Evolutionary conservation across 495 filamentous ascomycete genomes (phyloP).

Genomic region (Rusavskia elegans): DNA sequence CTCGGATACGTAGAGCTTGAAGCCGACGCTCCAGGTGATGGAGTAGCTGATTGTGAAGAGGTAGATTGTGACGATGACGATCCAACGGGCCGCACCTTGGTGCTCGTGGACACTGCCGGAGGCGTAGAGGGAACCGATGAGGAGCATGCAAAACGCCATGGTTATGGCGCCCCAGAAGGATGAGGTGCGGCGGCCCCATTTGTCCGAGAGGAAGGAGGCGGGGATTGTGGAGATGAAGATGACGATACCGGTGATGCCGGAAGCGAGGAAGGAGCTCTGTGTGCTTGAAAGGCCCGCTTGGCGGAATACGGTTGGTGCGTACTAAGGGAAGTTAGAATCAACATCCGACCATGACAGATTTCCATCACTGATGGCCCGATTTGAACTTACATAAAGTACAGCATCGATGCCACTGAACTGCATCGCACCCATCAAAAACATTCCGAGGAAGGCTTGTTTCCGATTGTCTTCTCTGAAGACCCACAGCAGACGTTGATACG

Average conservation of each 20-base stretch:
- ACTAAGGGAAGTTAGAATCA: constrained; percentile 15
- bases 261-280: constrained; percentile 36
- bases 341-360: too few relatives aligned
- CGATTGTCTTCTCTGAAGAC: constrained; percentile 30
- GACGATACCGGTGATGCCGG: constrained; percentile 38
- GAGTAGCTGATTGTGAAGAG: constrained; percentile 25
- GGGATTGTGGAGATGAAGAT: constrained; percentile 38
- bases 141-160: constrained; percentile 28
- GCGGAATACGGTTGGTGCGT: constrained; percentile 35
- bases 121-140: constrained; percentile 37
- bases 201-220: constrained; percentile 41
- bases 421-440: constrained; percentile 30
- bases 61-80: constrained; percentile 37
- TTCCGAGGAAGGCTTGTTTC: constrained; percentile 20
- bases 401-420: constrained; percentile 34
- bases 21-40: constrained; percentile 36
- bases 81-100: constrained; percentile 33
- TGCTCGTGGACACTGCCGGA: constrained; percentile 26
- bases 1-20: constrained; percentile 38
- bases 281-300: constrained; percentile 34
- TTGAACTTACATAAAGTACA: constrained; percentile 31
- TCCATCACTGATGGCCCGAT: neutral
- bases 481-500: constrained; percentile 12
- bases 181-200: constrained; percentile 46
- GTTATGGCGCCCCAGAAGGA: constrained; percentile 39